Conservation (phyloP, 163 green algal genomes). For the Chlorella variabilis region DNA sequence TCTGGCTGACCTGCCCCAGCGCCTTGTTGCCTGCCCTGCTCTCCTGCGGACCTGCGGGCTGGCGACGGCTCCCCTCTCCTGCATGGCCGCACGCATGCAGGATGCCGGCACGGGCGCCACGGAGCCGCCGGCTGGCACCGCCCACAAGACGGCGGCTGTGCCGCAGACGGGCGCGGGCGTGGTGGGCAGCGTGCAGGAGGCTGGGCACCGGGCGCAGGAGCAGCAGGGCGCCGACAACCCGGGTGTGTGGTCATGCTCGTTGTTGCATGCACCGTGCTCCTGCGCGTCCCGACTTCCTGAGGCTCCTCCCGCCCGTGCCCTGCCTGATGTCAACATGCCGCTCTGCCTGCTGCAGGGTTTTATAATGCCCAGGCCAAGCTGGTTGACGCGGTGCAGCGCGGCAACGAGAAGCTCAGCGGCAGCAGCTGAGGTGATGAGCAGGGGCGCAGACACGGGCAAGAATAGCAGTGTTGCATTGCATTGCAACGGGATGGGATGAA, state of each 20-base stretch:
- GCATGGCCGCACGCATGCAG: too few species aligned
- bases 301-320: background rate
- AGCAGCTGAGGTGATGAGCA: background rate
- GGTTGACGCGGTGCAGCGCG: background rate
- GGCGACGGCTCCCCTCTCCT: too few species aligned
- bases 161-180: background rate
- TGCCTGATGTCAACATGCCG: background rate
- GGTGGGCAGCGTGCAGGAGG: constrained; percentile 15
- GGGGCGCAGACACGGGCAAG: too few species aligned
- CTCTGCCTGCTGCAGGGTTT: background rate
- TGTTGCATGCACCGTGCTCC: background rate
- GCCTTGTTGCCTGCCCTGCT: too few species aligned
- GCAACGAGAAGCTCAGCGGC: constrained; percentile 18
- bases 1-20: background rate
- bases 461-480: background rate
- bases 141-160: background rate
- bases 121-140: background rate
- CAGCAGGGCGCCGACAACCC: constrained; percentile 28
- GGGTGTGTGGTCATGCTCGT: background rate
- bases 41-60: too few species aligned
- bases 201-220: constrained; percentile 23
- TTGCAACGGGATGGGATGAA: background rate
- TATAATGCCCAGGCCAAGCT: constrained; percentile 32
- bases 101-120: too few species aligned
- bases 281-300: too few species aligned